Base-by-base conservation (phyloP, 106 monocot species). In the Apostasia ramifera region DNA sequence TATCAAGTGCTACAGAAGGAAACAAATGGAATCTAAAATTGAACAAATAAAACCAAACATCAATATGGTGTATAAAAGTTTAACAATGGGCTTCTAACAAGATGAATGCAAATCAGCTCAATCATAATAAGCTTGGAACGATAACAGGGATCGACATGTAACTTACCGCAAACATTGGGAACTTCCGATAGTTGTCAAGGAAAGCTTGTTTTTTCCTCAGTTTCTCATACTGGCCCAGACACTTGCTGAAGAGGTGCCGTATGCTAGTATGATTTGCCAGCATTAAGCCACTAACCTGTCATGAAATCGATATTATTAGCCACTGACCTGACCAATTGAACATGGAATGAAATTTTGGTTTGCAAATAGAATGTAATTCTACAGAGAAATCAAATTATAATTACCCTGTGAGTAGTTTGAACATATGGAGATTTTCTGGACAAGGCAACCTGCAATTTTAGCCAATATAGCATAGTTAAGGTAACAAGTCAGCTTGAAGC, bases 191-290 rank as follows among this genome's bases (percentile, higher is more conserved):
- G 55, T 92, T 93, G 79, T 97, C 92, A 71, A 98, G 84, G 74
- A 98, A 98, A 40, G 89, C 92, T 60, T 87, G 87, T 51, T 90
- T 98, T 71, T 91, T 98, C 69, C 97, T 90, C 37, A 98, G 76
- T 67, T 87, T 92, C 76, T 93, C 93, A 74, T 90, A 98, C 68
- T 93, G 89, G 43, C 90, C 82, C 71, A 98, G 69, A 57, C 93
- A 93, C 73, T 82, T 98, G 81, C 89, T 78, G 76, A 98, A 98
- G 37, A 93, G 83, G 54, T 98, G 97, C 2, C 97, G 75, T 55
- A 98, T 98, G 78, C 93, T 98, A 40, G 98, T 98, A 76, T 98
- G 98, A 56, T 98, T 98, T 64, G 98, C 98, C n/a, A 98, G 81
- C 98, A 98, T 98, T 66, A 98, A 70, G 50, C 93, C 93, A 74